These are phyloP conservation scores for Alternaria consortialis DNA, from an alignment of 2,329 filamentous ascomycete genomes.

Conservation along the genomic window DNA sequence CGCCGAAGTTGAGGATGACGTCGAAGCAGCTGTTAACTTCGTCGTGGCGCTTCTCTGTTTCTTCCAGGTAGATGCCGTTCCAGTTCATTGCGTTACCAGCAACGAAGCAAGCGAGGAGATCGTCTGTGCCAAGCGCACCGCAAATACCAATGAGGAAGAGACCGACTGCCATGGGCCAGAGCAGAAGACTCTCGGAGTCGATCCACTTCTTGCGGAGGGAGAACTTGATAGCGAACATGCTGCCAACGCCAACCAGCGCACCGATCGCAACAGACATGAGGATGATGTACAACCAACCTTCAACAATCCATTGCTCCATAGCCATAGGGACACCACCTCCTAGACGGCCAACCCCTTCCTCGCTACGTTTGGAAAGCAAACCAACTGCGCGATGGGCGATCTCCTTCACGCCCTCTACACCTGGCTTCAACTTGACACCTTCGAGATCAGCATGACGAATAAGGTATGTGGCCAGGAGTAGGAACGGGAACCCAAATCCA, in stretches of 20 bases:
- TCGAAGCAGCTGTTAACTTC: slow-evolving; percentile 69
- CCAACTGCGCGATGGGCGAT: slow-evolving; percentile 7
- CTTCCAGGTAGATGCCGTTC: slow-evolving; percentile 67
- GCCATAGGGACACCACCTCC: slow-evolving; percentile 63
- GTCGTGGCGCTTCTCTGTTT: slow-evolving; percentile 65
- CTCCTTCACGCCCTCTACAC: not conserved
- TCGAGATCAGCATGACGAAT: slow-evolving; percentile 61
- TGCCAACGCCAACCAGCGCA: slow-evolving; percentile 59
- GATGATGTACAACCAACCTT: slow-evolving; percentile 69
- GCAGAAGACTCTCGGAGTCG: slow-evolving; percentile 61
- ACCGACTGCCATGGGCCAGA: slow-evolving; percentile 58
- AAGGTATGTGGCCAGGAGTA: slow-evolving; percentile 65
- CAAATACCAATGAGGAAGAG: slow-evolving; percentile 67
- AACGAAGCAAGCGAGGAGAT: slow-evolving; percentile 68
- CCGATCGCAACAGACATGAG: slow-evolving; percentile 64
- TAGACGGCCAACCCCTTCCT: slow-evolving; percentile 59
- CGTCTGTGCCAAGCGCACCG: slow-evolving; percentile 65
- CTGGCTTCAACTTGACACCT: slow-evolving; percentile 35
- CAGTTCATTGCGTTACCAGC: slow-evolving; percentile 69
- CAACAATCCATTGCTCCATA: slow-evolving; percentile 66
- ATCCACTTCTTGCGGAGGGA: slow-evolving; percentile 56
- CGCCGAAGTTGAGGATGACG: slow-evolving; percentile 67
- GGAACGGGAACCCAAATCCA: slow-evolving; percentile 69
- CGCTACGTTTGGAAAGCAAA: slow-evolving; percentile 19
- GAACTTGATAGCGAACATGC: slow-evolving; percentile 58